phyloP scores from a whole-genome alignment of 305 asterid species.

The Fraxinus nigra region DNA sequence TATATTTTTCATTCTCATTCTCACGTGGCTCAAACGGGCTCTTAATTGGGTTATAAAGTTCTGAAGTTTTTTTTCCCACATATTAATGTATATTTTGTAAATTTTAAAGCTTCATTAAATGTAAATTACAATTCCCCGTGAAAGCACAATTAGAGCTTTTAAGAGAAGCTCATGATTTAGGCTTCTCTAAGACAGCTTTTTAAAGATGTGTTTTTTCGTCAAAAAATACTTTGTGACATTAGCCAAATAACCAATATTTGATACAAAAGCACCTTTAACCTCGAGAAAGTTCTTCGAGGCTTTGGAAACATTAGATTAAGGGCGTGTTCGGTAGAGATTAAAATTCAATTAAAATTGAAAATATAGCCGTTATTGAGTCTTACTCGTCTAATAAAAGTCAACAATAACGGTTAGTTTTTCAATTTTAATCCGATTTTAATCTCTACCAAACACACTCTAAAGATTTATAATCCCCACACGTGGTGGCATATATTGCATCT shows the following conservation, averaged over 20 bases:
- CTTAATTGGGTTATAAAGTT: neutral
- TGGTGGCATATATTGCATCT: neutral
- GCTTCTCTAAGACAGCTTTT: neutral
- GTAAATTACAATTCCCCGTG: neutral
- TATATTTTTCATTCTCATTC: no score
- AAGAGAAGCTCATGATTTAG: neutral
- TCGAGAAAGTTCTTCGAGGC: neutral
- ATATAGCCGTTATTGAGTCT: no score
- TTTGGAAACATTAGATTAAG: neutral
- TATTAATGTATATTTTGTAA: neutral
- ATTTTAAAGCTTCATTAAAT: neutral
- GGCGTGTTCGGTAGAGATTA: no score
- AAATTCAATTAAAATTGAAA: no score
- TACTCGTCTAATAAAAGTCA: no score
- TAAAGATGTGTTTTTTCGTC: neutral
- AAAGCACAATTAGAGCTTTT: neutral
- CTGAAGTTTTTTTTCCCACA: neutral
- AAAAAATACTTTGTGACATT: neutral
- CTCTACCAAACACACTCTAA: no score
- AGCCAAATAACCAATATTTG: neutral
- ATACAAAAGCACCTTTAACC: neutral
- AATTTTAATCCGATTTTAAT: no score
- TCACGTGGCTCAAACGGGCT: no score
- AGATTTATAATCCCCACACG: neutral
- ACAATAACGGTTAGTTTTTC: no score